phyloP scores from a whole-genome alignment of 352 stramenopile species.

The Pythium grandisporangium region DNA sequence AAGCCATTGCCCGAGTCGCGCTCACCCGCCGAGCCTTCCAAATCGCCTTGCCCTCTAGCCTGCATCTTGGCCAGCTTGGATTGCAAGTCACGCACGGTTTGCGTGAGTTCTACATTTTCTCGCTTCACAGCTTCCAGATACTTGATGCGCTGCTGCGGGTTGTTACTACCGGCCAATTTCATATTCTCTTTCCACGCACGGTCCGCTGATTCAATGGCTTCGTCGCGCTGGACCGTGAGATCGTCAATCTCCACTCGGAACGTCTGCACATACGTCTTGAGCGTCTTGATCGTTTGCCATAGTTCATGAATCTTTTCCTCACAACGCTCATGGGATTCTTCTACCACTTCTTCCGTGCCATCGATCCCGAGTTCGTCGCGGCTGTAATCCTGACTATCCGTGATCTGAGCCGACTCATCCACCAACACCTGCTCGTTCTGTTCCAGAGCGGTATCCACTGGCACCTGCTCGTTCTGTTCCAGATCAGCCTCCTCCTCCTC shows the following conservation, averaged over 20 bases:
- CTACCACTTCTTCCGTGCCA: not conserved
- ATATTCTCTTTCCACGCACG: slow-evolving; percentile 47
- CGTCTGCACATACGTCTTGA: slow-evolving; percentile 52
- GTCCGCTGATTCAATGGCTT: slow-evolving; percentile 41
- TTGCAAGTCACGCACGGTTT: slow-evolving; percentile 52
- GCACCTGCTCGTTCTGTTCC: no score
- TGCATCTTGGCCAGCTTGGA: slow-evolving; percentile 20
- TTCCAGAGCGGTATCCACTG: no score
- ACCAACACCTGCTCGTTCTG: no score
- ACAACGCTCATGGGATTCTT: slow-evolving; percentile 33
- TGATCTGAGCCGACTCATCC: no score
- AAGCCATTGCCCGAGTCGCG: not conserved
- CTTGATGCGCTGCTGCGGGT: slow-evolving; percentile 65
- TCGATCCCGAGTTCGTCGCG: slow-evolving; percentile 11
- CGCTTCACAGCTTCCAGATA: slow-evolving; percentile 64
- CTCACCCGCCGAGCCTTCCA: not conserved
- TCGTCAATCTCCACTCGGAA: slow-evolving; percentile 42
- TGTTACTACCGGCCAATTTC: slow-evolving; percentile 44
- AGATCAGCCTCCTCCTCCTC: slow-evolving; percentile 2
- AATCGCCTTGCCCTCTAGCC: slow-evolving; percentile 4
- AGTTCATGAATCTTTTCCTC: slow-evolving; percentile 62
- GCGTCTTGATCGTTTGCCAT: slow-evolving; percentile 49
- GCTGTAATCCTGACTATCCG: not conserved
- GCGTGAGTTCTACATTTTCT: slow-evolving; percentile 40
- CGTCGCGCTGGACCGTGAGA: slow-evolving; percentile 40